These are phyloP conservation scores for Fraxinus excelsior DNA, from an alignment of 257 asterid genomes.

Conservation along the genomic window DNA sequence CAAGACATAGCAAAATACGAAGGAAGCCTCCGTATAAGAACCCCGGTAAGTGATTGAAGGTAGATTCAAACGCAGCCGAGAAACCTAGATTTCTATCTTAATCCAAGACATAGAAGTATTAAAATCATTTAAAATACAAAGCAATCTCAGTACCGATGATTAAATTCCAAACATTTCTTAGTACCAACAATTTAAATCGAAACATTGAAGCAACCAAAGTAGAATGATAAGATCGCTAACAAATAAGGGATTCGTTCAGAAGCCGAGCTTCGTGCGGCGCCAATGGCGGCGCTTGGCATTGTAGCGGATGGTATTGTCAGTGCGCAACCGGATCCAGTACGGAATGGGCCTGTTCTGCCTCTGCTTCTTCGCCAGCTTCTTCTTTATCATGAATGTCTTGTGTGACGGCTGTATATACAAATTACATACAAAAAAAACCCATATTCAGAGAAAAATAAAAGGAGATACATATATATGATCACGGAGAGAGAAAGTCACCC, in stretches of 20 bases:
- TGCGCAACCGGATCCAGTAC: slow-evolving; percentile 61
- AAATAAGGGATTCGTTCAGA: slow-evolving; percentile 29
- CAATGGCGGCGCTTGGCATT: slow-evolving; percentile 66
- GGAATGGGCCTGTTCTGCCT: slow-evolving; percentile 63
- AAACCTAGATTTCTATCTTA: not conserved
- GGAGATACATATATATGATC: not conserved
- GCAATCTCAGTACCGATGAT: not conserved
- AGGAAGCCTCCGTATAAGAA: not conserved
- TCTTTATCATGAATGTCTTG: slow-evolving; percentile 56
- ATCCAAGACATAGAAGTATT: not conserved
- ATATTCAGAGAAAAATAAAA: not conserved
- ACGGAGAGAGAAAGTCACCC: slow-evolving; percentile 15
- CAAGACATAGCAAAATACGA: too few species aligned
- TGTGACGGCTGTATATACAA: slow-evolving; percentile 48
- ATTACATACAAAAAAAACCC: not conserved
- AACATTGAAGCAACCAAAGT: too few species aligned
- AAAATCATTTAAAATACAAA: not conserved
- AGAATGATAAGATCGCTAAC: not conserved
- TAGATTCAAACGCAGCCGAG: not conserved
- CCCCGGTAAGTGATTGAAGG: not conserved
- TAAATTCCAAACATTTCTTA: not conserved
- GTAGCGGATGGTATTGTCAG: slow-evolving; percentile 60
- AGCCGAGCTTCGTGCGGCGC: slow-evolving; percentile 69
- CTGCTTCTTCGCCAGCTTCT: slow-evolving; percentile 61
- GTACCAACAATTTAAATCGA: slow-evolving; percentile 14